Base-by-base conservation (phyloP, 2,329 filamentous ascomycete species). In the Aspergillus viridinutans region DNA sequence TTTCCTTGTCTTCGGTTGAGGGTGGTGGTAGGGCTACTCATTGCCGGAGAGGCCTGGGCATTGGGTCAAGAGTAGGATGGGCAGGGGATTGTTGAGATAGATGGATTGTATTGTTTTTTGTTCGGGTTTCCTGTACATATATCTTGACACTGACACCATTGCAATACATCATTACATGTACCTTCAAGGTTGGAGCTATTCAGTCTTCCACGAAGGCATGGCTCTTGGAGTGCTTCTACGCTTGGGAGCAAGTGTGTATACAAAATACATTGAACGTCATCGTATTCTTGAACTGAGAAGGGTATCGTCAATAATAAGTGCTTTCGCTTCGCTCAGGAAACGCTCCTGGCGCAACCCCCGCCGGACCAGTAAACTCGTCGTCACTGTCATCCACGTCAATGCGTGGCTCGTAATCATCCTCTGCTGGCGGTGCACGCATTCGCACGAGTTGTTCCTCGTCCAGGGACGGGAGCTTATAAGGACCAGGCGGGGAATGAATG, bases 401-500 rank as follows among this genome's bases (percentile, higher is more conserved):
- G 17, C 64, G 66, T n/a, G 63, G 53, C 32, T 54, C 47, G n/a
- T 67, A 63, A 20, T 82, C 77, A 3, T 77, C 74, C 2, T 80
- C 78, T 55, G 83, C 80, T 3, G 81, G 80, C 3, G 82, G 81
- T 20, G 81, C 83, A 55, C 84, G 77, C 81, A 87, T 83, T 12
- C 76, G 75, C 9, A 77, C 67, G 10, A 97, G 76, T 0, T 83
- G 77, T 28, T 86, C 82, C 10, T 81, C 78, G 47, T 89, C 88
- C 10, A 97, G 75, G 1, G 75, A 71, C 0, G 89, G 88, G 0
- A 85, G 83, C 6, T 82, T 78, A 64, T 86, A 97, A 0, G 85
- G 80, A 66, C 87, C 87, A 38, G 90, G 78, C 0, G 80, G 82
- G 62, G 71, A 62, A 56, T 95, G 89, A 53, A 96, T 91, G 67